Evolutionary conservation across 495 filamentous ascomycete genomes (phyloP).

Genomic region (Zalerion maritima): DNA sequence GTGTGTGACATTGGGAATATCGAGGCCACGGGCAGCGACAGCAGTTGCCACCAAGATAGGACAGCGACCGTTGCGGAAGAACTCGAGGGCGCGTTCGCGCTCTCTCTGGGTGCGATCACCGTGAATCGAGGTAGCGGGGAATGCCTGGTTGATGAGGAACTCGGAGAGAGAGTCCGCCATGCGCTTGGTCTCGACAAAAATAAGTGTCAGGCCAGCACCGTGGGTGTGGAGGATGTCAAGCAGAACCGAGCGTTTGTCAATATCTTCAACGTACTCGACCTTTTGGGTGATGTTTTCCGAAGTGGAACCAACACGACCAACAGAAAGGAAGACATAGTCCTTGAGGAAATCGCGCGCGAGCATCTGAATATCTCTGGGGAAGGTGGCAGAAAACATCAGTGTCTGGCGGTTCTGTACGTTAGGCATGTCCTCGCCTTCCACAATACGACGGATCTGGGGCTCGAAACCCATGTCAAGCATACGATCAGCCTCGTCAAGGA

Average conservation of each 20-base stretch:
- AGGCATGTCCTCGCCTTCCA: slow-evolving; percentile 97
- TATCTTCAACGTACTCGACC: slow-evolving; percentile 93
- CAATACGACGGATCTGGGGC: slow-evolving; percentile 95
- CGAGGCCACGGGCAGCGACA: slow-evolving; percentile 85
- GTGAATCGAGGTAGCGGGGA: slow-evolving; percentile 97
- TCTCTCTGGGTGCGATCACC: slow-evolving; percentile 97
- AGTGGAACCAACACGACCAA: slow-evolving; percentile 97
- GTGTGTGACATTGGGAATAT: slow-evolving; percentile 97
- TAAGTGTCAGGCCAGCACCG: slow-evolving; percentile 78
- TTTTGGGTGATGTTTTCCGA: slow-evolving; percentile 99
- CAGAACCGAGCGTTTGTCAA: slow-evolving; percentile 93
- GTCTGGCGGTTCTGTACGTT: slow-evolving; percentile 73
- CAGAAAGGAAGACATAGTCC: slow-evolving; percentile 96
- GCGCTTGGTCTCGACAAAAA: slow-evolving; percentile 99
- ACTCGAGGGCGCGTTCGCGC: slow-evolving; percentile 92
- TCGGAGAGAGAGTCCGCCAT: slow-evolving; percentile 97
- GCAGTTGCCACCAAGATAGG: slow-evolving; percentile 95
- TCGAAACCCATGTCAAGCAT: slow-evolving; percentile 99
- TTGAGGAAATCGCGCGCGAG: slow-evolving; percentile 94
- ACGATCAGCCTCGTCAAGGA: slow-evolving; percentile 97
- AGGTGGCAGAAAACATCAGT: slow-evolving; percentile 99
- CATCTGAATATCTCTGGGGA: slow-evolving; percentile 98
- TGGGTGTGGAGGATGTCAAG: slow-evolving; percentile 95
- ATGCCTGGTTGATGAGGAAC: slow-evolving; percentile 94
- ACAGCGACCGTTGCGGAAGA: slow-evolving; percentile 90